Conservation (phyloP, 2,329 filamentous ascomycete genomes). For the Xylariales sp. region DNA sequence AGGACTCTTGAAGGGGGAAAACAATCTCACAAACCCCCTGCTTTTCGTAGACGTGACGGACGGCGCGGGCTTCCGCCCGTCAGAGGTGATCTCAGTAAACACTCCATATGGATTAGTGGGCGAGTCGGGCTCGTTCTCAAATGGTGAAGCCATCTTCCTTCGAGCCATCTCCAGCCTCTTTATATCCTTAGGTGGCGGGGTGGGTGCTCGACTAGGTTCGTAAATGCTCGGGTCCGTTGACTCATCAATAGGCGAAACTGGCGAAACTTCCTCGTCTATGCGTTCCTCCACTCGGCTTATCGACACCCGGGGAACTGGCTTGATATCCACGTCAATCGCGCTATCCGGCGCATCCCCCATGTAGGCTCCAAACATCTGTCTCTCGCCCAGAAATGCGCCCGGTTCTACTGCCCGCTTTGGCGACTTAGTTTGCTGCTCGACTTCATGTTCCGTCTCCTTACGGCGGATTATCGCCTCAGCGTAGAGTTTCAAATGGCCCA, state of each 20-base stretch:
- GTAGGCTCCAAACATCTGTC: conserved; percentile 48
- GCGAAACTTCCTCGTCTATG: conserved; percentile 35
- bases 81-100: conserved; percentile 46
- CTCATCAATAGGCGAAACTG: conserved; percentile 35
- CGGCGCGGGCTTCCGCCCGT: conserved; percentile 19
- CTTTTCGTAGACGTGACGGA: conserved; percentile 31
- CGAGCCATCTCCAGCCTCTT: conserved; percentile 47
- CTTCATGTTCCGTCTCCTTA: conserved; percentile 41
- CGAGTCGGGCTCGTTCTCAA: conserved; percentile 37
- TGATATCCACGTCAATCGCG: conserved; percentile 54
- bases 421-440: conserved; percentile 9
- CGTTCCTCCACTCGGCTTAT: conserved; percentile 35
- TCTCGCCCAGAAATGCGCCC: conserved; percentile 47
- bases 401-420: conserved; percentile 28
- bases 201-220: conserved; percentile 48
- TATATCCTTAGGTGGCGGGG: conserved; percentile 49
- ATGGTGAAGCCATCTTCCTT: conserved; percentile 44
- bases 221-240: conserved; percentile 42
- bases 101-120: conserved; percentile 41
- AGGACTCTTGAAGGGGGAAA: conserved; percentile 45
- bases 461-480: conserved; percentile 47
- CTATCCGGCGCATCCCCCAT: conserved; percentile 55
- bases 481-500: conserved; percentile 77
- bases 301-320: conserved; percentile 37
- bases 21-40: conserved; percentile 43